phyloP scores from a whole-genome alignment of 768 basidiomycete genomes.

The Psilocybe subaeruginosa region DNA sequence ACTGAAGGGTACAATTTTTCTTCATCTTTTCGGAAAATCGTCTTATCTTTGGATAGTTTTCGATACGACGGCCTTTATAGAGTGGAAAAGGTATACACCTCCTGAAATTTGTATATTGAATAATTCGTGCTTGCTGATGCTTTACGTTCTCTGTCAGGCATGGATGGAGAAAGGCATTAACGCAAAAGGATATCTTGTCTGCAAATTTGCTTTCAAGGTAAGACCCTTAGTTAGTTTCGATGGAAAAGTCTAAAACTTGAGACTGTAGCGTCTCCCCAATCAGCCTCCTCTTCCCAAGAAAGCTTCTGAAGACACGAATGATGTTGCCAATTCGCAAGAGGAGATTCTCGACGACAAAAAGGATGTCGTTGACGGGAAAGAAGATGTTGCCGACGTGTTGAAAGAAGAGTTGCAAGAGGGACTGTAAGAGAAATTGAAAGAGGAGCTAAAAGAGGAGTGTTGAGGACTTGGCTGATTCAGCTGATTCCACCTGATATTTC shows the following conservation, averaged over 20 bases:
- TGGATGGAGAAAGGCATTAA: constrained; percentile 79
- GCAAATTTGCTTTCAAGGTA: constrained; percentile 86
- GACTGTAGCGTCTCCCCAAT: constrained; percentile 50
- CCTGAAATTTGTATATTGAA: neutral
- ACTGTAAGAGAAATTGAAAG: too few relatives aligned
- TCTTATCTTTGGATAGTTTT: constrained; percentile 51
- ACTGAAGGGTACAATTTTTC: constrained; percentile 60
- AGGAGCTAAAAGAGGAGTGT: neutral
- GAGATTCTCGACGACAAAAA: neutral
- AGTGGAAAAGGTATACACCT: constrained; percentile 64
- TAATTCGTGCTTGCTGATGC: neutral
- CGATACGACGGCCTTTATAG: constrained; percentile 90
- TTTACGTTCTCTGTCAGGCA: constrained; percentile 41
- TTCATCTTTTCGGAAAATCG: neutral
- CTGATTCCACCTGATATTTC: too few relatives aligned
- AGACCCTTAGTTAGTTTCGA: constrained; percentile 14
- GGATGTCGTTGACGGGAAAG: neutral
- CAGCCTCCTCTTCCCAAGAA: constrained; percentile 52
- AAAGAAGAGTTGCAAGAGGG: too few relatives aligned
- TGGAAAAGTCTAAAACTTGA: neutral
- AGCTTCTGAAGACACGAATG: constrained; percentile 21
- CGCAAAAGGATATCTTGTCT: constrained; percentile 72
- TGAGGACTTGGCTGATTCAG: neutral
- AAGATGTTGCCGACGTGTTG: too few relatives aligned
- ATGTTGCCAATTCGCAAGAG: constrained; percentile 13